phyloP scores from a whole-genome alignment of 169 alveolate species.

The Plasmodium reichenowi region DNA sequence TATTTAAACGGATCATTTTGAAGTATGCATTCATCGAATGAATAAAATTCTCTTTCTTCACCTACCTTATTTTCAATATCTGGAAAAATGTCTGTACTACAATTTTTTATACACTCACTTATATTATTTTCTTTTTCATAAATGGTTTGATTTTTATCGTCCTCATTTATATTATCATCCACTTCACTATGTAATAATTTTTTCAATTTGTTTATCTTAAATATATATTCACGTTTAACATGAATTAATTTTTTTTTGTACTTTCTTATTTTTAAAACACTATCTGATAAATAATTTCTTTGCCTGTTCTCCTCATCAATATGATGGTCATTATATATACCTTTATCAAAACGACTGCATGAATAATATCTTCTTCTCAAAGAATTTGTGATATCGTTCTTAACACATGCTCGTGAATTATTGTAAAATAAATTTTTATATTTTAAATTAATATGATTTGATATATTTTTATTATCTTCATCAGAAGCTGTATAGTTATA shows the following conservation, averaged over 20 bases:
- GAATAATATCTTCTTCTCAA: conserved; percentile 24
- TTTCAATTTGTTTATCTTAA: conserved; percentile 3
- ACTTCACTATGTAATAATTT: not conserved
- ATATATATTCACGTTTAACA: conserved; percentile 1
- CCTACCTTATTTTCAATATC: too few species aligned
- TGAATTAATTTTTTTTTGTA: conserved; percentile 32
- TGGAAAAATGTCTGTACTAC: not conserved
- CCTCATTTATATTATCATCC: not conserved
- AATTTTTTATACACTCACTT: not conserved
- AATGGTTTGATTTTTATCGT: not conserved
- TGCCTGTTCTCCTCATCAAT: not conserved
- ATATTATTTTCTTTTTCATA: not conserved
- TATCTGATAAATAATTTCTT: conserved; percentile 42
- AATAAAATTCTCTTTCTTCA: too few species aligned
- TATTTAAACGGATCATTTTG: not conserved
- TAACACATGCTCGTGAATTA: not conserved
- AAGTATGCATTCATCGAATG: not conserved
- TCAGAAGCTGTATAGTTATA: not conserved
- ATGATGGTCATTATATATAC: not conserved
- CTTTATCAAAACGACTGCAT: not conserved
- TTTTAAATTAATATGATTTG: not conserved
- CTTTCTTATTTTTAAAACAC: conserved; percentile 25
- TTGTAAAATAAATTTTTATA: not conserved
- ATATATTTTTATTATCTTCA: conserved; percentile 1
- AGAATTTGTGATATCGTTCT: too few species aligned